Percentiles rank a stretch among this genome's conserved stretches.
These are phyloP conservation scores for Sclerotinia nivalis DNA, from an alignment of 2,329 filamentous ascomycete species.

Conservation along the genomic window DNA sequence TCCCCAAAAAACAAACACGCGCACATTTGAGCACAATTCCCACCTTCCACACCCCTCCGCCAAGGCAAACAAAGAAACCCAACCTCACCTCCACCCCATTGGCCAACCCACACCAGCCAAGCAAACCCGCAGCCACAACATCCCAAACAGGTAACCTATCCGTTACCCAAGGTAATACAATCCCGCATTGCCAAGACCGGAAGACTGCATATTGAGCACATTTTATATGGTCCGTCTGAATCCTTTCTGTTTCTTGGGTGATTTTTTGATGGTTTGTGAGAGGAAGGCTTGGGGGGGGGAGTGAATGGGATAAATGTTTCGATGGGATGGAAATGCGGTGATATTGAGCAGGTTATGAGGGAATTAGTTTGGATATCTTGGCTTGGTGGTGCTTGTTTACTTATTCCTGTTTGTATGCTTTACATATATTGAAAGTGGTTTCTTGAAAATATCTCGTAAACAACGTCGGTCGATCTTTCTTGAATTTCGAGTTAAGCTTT, in stretches of 20 bases:
- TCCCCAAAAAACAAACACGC: background rate
- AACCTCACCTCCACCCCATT: background rate
- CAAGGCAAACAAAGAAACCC: background rate
- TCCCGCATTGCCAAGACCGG: slow-evolving; percentile 2
- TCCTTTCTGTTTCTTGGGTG: background rate
- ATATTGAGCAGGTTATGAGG: slow-evolving; percentile 20
- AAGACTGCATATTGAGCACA: slow-evolving; percentile 17
- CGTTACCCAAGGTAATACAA: background rate
- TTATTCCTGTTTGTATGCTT: background rate
- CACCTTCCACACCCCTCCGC: background rate
- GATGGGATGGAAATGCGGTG: background rate
- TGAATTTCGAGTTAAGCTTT: background rate
- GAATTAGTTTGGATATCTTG: background rate
- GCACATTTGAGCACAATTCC: slow-evolving; percentile 6
- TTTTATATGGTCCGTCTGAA: slow-evolving; percentile 1
- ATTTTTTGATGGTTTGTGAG: too few relatives aligned
- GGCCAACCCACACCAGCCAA: background rate
- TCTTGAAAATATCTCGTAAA: background rate
- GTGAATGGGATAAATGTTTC: background rate
- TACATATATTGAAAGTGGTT: too few relatives aligned
- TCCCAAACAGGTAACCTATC: background rate
- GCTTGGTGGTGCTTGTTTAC: too few relatives aligned
- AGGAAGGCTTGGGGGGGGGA: background rate
- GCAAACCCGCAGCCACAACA: background rate
- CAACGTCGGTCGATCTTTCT: background rate